phyloP scores from a whole-genome alignment of 164 flowering plant species.

The Paratinospora sagittata region DNA sequence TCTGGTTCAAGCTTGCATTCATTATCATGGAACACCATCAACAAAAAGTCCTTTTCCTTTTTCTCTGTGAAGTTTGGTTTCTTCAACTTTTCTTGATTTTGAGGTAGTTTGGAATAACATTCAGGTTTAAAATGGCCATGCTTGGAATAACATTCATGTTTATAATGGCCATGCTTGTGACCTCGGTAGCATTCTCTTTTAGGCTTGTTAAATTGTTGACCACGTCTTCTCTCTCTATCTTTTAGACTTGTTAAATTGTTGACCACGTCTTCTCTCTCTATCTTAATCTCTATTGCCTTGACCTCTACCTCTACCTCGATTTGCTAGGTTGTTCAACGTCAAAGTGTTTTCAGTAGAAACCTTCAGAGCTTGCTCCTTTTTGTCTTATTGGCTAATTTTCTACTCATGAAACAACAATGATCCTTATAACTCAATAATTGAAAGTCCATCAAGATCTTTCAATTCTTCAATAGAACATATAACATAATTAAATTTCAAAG shows the following conservation, averaged over 20 bases:
- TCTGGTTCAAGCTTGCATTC: no score
- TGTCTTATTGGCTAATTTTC: background rate
- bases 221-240: background rate
- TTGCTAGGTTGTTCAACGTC: background rate
- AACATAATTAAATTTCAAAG: background rate
- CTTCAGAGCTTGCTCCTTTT: conserved; percentile 1
- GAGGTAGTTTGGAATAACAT: conserved; percentile 9
- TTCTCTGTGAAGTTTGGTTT: conserved; percentile 8
- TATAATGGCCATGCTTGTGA: conserved; percentile 14
- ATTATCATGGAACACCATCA: background rate
- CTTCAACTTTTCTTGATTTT: background rate
- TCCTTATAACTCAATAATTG: background rate
- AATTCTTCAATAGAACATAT: conserved; percentile 1
- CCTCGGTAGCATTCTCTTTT: conserved; percentile 11
- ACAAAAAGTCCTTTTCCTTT: conserved; percentile 7
- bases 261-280: background rate
- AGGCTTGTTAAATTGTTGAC: conserved; percentile 1
- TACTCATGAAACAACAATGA: conserved; percentile 13
- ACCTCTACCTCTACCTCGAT: background rate
- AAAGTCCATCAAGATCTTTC: conserved; percentile 1
- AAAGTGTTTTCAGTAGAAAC: background rate
- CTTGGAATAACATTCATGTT: no score
- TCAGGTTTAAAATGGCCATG: no score
- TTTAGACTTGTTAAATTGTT: conserved; percentile 1
- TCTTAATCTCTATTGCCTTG: background rate